Conservation (phyloP, 768 basidiomycete genomes). For the Heimioporus sp. region DNA sequence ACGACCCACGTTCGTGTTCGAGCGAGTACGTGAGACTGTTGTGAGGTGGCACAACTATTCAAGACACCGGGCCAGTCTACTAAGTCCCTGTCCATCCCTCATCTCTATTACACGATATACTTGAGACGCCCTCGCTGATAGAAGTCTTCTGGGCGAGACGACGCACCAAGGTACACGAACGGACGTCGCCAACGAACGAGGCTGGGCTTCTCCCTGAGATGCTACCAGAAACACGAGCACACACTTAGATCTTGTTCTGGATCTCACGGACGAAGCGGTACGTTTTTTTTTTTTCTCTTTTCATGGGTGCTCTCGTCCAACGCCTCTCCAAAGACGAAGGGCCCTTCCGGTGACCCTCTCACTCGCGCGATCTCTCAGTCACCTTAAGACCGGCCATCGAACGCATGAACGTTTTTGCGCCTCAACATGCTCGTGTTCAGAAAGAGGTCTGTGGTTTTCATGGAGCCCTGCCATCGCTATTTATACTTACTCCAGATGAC, state of each 20-base stretch:
- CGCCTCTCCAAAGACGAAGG: slow-evolving; percentile 9
- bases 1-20: no score
- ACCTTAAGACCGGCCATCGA: slow-evolving; percentile 7
- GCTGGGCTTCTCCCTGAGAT: neutral
- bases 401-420: slow-evolving; percentile 20
- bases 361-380: slow-evolving; percentile 1
- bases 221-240: neutral
- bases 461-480: no score
- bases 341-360: neutral
- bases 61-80: no score
- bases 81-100: no score
- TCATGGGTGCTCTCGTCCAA: no score
- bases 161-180: neutral
- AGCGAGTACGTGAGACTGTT: no score
- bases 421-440: slow-evolving; percentile 19
- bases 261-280: slow-evolving; percentile 19
- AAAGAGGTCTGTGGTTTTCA: slow-evolving; percentile 13
- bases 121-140: neutral
- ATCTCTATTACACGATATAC: no score
- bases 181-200: no score
- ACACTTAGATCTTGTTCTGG: slow-evolving; percentile 3
- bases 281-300: neutral
- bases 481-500: slow-evolving; percentile 10
- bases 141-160: slow-evolving; percentile 14
- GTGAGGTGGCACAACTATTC: no score